A percentile compares a stretch with the other conserved stretches of the same genome.
These are phyloP conservation scores for Nannizziopsis barbatae DNA, from an alignment of 2,329 filamentous ascomycete species.

Conservation along the genomic window DNA sequence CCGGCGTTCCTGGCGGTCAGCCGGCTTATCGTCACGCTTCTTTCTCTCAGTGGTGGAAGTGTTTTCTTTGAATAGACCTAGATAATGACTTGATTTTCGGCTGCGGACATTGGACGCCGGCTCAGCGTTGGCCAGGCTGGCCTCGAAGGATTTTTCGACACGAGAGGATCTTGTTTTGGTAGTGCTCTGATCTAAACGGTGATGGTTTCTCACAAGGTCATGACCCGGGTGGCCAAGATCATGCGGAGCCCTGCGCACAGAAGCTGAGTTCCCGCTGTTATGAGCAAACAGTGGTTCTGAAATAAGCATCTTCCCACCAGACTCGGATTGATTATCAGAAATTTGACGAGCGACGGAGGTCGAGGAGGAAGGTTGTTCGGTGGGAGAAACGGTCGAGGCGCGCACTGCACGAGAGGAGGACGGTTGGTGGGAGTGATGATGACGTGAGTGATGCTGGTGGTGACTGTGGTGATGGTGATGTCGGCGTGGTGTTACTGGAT, in stretches of 20 bases:
- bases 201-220: neutral
- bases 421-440: slow-evolving; percentile 9
- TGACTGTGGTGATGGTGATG: slow-evolving; percentile 25
- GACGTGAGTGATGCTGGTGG: slow-evolving; percentile 55
- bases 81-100: slow-evolving; percentile 54
- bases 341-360: neutral
- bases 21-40: slow-evolving; percentile 37
- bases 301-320: neutral
- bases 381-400: slow-evolving; percentile 1
- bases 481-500: neutral
- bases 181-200: slow-evolving; percentile 4
- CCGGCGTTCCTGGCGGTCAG: slow-evolving; percentile 25
- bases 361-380: slow-evolving; percentile 2
- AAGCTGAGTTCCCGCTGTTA: slow-evolving; percentile 1
- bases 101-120: slow-evolving; percentile 46
- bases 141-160: slow-evolving; percentile 54
- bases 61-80: slow-evolving; percentile 55
- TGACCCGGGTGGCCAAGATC: neutral
- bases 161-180: slow-evolving; percentile 36
- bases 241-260: neutral
- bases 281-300: slow-evolving; percentile 3
- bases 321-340: slow-evolving; percentile 2
- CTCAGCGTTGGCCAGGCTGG: slow-evolving; percentile 49
- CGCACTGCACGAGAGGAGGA: slow-evolving; percentile 22
- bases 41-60: slow-evolving; percentile 40